Percentiles rank a stretch among this genome's conserved stretches.
Evolutionary conservation across 1,139 yeast species (phyloP).

Genomic region (Pichia sp.): DNA sequence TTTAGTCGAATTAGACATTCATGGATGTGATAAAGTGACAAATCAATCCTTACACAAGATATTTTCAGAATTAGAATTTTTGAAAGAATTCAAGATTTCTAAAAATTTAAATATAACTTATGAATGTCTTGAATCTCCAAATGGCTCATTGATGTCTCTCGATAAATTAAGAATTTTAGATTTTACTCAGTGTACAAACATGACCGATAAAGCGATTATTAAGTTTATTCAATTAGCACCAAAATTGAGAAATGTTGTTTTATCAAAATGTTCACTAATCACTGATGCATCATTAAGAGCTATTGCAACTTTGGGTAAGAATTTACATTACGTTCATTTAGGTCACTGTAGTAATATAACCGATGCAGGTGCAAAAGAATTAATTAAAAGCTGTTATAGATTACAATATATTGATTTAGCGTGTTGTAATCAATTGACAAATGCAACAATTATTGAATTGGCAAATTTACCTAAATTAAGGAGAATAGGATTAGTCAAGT

Average conservation of each 20-base stretch:
- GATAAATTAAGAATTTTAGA: constrained; percentile 71
- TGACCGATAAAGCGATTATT: constrained; percentile 75
- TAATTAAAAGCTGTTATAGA: constrained; percentile 75
- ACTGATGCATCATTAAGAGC: constrained; percentile 78
- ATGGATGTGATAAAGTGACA: constrained; percentile 70
- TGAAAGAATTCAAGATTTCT: constrained; percentile 80
- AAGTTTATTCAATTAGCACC: constrained; percentile 74
- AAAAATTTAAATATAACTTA: constrained; percentile 69
- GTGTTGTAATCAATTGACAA: constrained; percentile 86
- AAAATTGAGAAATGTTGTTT: constrained; percentile 73
- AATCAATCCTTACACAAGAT: constrained; percentile 55
- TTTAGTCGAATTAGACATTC: constrained; percentile 84
- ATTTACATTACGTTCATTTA: constrained; percentile 81
- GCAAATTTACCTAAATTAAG: constrained; percentile 74
- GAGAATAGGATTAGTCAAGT: constrained; percentile 89
- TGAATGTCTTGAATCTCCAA: constrained; percentile 45
- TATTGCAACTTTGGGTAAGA: constrained; percentile 67
- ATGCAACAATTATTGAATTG: constrained; percentile 72
- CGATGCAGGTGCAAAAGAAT: constrained; percentile 72
- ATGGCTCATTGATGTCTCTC: constrained; percentile 32
- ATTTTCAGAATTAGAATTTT: constrained; percentile 57
- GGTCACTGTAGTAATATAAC: constrained; percentile 93
- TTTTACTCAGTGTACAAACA: constrained; percentile 74
- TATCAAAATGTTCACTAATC: constrained; percentile 82
- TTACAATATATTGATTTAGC: constrained; percentile 93